Evolutionary conservation across 2,329 filamentous ascomycete genomes (phyloP).

Genomic region (Aspergillus hiratsukae): DNA sequence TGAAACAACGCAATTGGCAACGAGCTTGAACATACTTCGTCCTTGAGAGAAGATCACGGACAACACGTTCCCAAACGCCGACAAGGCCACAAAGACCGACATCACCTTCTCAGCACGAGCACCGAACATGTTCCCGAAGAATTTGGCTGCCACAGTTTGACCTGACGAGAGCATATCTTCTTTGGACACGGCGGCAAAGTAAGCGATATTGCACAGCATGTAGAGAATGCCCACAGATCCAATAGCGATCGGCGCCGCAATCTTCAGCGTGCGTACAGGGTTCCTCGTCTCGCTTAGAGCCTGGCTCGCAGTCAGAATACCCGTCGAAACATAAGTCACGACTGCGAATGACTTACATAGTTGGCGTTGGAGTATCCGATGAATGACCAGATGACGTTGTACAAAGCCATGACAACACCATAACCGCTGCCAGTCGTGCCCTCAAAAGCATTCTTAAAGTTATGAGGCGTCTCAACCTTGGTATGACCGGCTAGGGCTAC

Average conservation of each 20-base stretch:
- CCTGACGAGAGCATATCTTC: conserved; percentile 52
- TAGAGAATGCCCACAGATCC: conserved; percentile 53
- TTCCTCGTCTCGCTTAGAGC: conserved; percentile 53
- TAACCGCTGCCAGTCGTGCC: conserved; percentile 35
- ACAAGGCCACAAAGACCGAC: conserved; percentile 58
- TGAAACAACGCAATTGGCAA: not conserved
- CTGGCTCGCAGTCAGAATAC: conserved; percentile 13
- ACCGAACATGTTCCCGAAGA: conserved; percentile 60
- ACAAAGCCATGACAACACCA: conserved; percentile 56
- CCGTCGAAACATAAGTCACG: not conserved
- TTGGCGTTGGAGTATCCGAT: conserved; percentile 60
- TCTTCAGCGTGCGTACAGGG: conserved; percentile 54
- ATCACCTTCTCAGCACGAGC: conserved; percentile 51
- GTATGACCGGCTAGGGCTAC: conserved; percentile 38
- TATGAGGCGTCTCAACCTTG: conserved; percentile 33
- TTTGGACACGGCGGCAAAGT: conserved; percentile 56
- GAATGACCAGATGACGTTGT: conserved; percentile 60
- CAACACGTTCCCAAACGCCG: conserved; percentile 58
- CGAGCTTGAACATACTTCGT: conserved; percentile 27
- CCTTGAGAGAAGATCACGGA: conserved; percentile 51
- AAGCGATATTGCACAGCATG: conserved; percentile 55
- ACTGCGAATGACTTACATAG: conserved; percentile 44
- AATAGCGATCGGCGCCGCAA: conserved; percentile 53
- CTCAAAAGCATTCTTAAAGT: conserved; percentile 37
- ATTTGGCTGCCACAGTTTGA: conserved; percentile 52